Evolutionary conservation across 2,329 filamentous ascomycete genomes (phyloP), one percentile per base, ranked within the genome.

Genomic region (Hypoxylon sp.): DNA sequence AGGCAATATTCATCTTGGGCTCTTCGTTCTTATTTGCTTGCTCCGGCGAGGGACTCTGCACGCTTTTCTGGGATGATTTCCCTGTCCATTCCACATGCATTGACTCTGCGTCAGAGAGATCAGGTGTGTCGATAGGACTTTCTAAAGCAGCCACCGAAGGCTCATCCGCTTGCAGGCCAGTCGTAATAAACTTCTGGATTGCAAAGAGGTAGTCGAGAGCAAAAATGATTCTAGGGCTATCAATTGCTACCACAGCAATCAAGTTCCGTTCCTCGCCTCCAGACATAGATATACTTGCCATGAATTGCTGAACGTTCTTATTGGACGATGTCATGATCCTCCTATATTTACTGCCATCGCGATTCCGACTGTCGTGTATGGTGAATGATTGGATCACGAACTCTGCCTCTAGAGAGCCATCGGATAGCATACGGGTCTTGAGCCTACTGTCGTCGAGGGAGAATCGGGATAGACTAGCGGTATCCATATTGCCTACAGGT

Each of bases 301-400:
- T 99, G 66, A 99, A 92, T 64, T 99, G 95, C 69, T 97, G 92
- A 34, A 94, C 91, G 47, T 92, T 88, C 62, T 91, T 93, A 71
- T 97, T 97, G 66, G 92, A 91, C 46, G 96, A 87, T 1, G 92
- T 92, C 94, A 99, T 97, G 73, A 99, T 97, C 70, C 93, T 95
- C 40, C 91, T 86, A 79, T 95, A 99, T 68, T 96, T 97, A 76
- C 97, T 99, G 4, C 88, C 89, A 63, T 96, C 92, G 44, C 84
- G 83, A 3, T 85, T 86, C n/a, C 95, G 87, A 57, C 89, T 97
- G 69, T 99, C 94, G 47, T 90, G 84, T 59, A 97, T 96, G 0
- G 91, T 96, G 69, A 99, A 97, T 0, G 93, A 94, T 52, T 94
- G 88, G 11, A 99, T 91, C 25, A 96, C 80, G 5, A 99, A 82